Percentiles rank a stretch among this genome's conserved stretches.
These are phyloP conservation scores for Citrus glauca DNA, from an alignment of 345 rosid species.

Conservation along the genomic window DNA sequence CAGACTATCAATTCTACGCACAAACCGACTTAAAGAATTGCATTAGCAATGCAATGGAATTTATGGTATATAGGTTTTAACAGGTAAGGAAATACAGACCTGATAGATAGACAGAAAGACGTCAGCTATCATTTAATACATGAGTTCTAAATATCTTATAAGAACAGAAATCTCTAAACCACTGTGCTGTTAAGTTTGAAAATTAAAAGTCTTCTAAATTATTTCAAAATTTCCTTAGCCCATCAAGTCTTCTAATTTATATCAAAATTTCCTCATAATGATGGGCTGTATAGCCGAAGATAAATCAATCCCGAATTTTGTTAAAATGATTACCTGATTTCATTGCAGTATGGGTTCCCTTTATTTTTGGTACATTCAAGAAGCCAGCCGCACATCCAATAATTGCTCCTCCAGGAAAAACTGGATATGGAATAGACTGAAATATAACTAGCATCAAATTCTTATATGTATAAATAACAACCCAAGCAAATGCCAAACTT, in stretches of 20 bases:
- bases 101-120: not conserved
- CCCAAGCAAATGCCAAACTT: not conserved
- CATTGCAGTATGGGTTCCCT: conserved; percentile 99
- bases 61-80: no score
- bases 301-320: not conserved
- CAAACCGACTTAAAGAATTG: no score
- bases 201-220: not conserved
- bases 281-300: not conserved
- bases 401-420: conserved; percentile 96
- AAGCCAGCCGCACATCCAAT: conserved; percentile 98
- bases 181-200: not conserved
- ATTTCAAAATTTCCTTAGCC: not conserved
- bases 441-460: conserved; percentile 81
- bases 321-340: conserved; percentile 66
- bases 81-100: not conserved
- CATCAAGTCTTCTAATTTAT: not conserved
- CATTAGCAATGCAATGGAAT: no score
- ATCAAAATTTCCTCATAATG: not conserved
- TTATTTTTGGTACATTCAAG: conserved; percentile 92
- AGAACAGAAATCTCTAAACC: not conserved
- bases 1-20: no score
- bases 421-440: conserved; percentile 99
- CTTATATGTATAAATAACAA: conserved; percentile 27
- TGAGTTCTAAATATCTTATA: not conserved
- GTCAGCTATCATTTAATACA: no score